Conservation (phyloP, 495 filamentous ascomycete species). For the Margaritispora aquatica region DNA sequence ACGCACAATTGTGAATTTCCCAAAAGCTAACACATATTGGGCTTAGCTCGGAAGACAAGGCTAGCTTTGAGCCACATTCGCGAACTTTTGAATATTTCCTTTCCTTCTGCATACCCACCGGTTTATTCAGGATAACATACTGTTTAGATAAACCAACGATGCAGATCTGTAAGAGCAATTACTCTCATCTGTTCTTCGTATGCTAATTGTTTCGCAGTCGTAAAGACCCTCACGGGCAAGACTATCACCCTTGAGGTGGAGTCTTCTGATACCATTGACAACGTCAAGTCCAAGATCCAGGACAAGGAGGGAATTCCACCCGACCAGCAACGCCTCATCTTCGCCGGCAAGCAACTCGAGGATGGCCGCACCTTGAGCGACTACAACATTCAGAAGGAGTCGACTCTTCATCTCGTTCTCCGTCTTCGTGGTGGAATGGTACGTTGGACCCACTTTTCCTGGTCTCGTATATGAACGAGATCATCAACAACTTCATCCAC, state of each 20-base stretch:
- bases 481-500: neutral
- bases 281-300: conserved; percentile 92
- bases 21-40: too few species aligned
- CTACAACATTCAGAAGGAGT: conserved; percentile 99
- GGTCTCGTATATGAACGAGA: neutral
- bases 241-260: conserved; percentile 99
- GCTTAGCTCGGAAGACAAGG: too few species aligned
- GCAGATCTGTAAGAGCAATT: neutral
- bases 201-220: conserved; percentile 55
- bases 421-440: conserved; percentile 80
- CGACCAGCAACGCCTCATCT: conserved; percentile 99
- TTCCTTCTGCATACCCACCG: too few species aligned
- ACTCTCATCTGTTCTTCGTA: neutral
- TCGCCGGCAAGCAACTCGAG: conserved; percentile 99
- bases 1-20: neutral
- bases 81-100: too few species aligned
- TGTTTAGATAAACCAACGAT: neutral
- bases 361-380: conserved; percentile 98
- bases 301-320: conserved; percentile 99
- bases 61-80: too few species aligned
- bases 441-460: neutral
- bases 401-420: conserved; percentile 95
- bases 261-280: conserved; percentile 99
- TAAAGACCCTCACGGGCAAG: conserved; percentile 99
- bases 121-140: neutral